Conservation (phyloP, 768 basidiomycete species). For the Suillus bovinus region DNA sequence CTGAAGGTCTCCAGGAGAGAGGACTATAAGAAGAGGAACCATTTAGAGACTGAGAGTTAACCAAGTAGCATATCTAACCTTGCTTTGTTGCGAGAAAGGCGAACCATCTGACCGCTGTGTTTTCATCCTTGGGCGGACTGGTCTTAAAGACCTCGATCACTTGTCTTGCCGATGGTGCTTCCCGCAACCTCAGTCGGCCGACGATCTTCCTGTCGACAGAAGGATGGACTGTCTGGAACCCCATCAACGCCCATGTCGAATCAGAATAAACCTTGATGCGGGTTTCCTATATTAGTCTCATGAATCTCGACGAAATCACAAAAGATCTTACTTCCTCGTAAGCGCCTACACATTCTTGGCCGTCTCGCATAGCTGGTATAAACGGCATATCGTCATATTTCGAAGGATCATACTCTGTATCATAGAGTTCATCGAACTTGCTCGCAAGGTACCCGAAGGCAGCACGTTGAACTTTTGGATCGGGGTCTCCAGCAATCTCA, state of each 20-base stretch:
- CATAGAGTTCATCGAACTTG: slow-evolving; percentile 58
- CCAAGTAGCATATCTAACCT: slow-evolving; percentile 34
- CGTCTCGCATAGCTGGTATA: slow-evolving; percentile 65
- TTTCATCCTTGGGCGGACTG: slow-evolving; percentile 49
- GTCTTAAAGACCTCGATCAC: slow-evolving; percentile 55
- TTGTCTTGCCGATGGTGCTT: slow-evolving; percentile 59
- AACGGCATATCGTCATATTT: slow-evolving; percentile 60
- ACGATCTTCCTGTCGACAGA: slow-evolving; percentile 46
- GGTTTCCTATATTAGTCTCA: background rate
- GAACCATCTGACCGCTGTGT: slow-evolving; percentile 61
- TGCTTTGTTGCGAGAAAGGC: slow-evolving; percentile 57
- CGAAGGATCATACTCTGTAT: slow-evolving; percentile 47
- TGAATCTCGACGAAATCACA: background rate
- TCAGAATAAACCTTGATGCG: slow-evolving; percentile 61
- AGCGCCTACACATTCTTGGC: slow-evolving; percentile 51
- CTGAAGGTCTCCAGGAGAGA: slow-evolving; percentile 50
- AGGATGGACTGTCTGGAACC: slow-evolving; percentile 64
- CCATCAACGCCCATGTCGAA: slow-evolving; percentile 62
- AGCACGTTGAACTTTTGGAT: slow-evolving; percentile 45
- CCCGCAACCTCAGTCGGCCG: slow-evolving; percentile 60
- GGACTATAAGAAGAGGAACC: slow-evolving; percentile 42
- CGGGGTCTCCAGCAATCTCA: slow-evolving; percentile 46
- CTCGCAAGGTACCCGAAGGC: slow-evolving; percentile 80
- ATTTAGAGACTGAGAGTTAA: slow-evolving; percentile 5
- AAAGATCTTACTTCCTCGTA: slow-evolving; percentile 57